Conservation (phyloP, 2,329 filamentous ascomycete genomes). For the Simplicillium aogashimaense region DNA sequence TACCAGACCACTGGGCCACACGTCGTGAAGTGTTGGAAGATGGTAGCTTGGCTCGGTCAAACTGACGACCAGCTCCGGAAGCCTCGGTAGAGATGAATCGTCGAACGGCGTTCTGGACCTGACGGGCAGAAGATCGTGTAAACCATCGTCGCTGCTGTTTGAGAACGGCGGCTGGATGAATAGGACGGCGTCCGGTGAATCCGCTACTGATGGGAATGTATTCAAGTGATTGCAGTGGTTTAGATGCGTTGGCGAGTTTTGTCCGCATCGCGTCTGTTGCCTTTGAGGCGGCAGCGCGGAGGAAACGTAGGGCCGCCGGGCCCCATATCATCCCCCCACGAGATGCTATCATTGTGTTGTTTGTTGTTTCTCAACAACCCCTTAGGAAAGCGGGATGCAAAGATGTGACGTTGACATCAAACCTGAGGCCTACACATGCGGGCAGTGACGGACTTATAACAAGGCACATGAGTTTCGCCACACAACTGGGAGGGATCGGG, state of each 20-base stretch:
- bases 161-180: constrained; percentile 42
- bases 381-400: constrained; percentile 9
- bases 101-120: constrained; percentile 34
- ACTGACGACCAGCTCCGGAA: constrained; percentile 17
- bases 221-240: constrained; percentile 35
- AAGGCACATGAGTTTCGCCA: constrained; percentile 15
- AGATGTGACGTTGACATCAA: constrained; percentile 7
- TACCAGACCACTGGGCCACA: constrained; percentile 54
- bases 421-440: constrained; percentile 5
- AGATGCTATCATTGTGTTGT: constrained; percentile 35
- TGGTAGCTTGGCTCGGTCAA: constrained; percentile 39
- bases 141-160: constrained; percentile 43
- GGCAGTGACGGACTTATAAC: constrained; percentile 8
- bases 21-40: constrained; percentile 38
- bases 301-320: constrained; percentile 42
- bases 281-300: constrained; percentile 41
- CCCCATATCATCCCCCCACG: constrained; percentile 45
- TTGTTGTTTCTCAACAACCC: constrained; percentile 12
- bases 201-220: constrained; percentile 31
- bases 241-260: constrained; percentile 34
- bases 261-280: constrained; percentile 40
- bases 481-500: constrained; percentile 13
- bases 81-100: constrained; percentile 38
- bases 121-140: constrained; percentile 31
- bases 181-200: constrained; percentile 33